Base-by-base conservation (phyloP, 345 rosid species). In the Eutrema yunnanense region DNA sequence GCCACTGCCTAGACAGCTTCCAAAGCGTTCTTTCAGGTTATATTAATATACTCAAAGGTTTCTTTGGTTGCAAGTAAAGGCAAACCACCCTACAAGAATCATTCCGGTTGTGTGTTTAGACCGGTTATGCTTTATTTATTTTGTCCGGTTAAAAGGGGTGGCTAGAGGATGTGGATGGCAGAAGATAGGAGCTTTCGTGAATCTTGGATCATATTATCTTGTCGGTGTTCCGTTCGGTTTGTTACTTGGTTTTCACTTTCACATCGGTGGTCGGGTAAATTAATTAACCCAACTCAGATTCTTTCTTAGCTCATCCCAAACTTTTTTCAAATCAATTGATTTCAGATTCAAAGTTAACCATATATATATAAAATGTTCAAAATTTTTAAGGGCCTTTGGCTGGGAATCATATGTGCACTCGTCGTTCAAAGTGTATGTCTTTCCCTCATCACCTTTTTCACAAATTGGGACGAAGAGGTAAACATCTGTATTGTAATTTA, bases 111-210 rank as follows among this genome's bases (percentile, higher is more conserved):
- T 50, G 2, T 52, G 68, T 71, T 50, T 16, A 71, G 36, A 49
- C 58, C 22, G 42, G 42, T 50, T 57, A 22, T 48, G 58, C 59
- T 54, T 55, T n/a, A 10, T 14, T 19, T 40, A 22, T 7, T 16
- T 64, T 4, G 11, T 41, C n/a, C 11, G 38, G 67, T 58, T 42
- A 8, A 58, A 66, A 84, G 88, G 88, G 48, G 73, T 71, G 64
- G 86, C 82, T 42, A 84, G 88, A 78, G 88, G 84, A 29, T 82
- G 86, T 52, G 88, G 88, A 61, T 82, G 85, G 86, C 86, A 84
- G 57, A 78, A 78, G 79, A 53, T 80, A 42, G 88, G 86, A 16
- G 84, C 86, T 4, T 65, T 46, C 8, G 69, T 80, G 46, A 82
- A 82, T 42, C 74, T 84, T 36, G 88, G 84, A 53, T 76, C 84